Conservation (phyloP, 139 green algal species). For the Chlorella sp. region DNA sequence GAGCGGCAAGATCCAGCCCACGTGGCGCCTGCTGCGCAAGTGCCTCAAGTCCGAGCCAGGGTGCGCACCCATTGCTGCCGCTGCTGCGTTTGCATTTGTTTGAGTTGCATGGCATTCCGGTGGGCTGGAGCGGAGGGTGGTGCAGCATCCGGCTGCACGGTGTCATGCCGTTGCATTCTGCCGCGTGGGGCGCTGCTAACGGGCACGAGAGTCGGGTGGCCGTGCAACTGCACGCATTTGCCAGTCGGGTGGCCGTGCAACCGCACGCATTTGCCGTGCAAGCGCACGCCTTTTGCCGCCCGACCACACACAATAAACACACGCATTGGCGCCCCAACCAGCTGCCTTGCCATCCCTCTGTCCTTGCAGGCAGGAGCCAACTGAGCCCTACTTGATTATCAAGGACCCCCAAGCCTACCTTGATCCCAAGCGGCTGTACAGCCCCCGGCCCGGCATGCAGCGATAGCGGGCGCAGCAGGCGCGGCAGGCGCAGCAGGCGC, state of each 20-base stretch:
- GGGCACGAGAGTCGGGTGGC: no score
- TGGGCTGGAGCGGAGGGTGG: neutral
- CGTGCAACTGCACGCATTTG: neutral
- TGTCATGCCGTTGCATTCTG: neutral
- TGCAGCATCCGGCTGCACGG: neutral
- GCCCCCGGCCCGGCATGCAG: slow-evolving; percentile 8
- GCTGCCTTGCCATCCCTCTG: neutral
- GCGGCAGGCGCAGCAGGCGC: no score
- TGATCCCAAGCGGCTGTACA: slow-evolving; percentile 31
- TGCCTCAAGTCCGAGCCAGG: slow-evolving; percentile 54
- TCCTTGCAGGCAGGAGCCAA: slow-evolving; percentile 42
- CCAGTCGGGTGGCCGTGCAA: neutral
- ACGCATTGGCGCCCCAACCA: neutral
- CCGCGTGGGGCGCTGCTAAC: neutral
- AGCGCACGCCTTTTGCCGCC: neutral
- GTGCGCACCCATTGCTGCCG: slow-evolving; percentile 17
- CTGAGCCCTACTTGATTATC: slow-evolving; percentile 41
- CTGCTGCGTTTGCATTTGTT: neutral
- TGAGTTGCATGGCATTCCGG: neutral
- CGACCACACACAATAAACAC: neutral
- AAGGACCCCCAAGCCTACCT: slow-evolving; percentile 50
- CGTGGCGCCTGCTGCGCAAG: slow-evolving; percentile 43
- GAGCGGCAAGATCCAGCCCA: slow-evolving; percentile 43
- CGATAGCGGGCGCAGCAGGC: no score
- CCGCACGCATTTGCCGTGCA: neutral